Evolutionary conservation across 345 rosid species (phyloP), one percentile per base, ranked within the genome.

Genomic region (Eucalyptus caleyi): DNA sequence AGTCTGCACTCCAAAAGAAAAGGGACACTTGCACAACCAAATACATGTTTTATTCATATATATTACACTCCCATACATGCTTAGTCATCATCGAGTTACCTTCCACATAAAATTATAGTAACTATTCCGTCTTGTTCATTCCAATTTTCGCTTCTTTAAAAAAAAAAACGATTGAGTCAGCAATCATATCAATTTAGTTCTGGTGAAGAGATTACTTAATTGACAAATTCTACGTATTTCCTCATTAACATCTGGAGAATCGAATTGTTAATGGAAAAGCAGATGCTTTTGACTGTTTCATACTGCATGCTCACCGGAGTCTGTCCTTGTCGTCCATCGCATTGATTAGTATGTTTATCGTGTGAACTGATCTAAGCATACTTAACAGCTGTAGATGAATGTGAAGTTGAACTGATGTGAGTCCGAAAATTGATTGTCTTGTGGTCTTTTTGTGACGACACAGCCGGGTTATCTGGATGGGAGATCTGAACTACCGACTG

Each of bases 401-500:
- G 11, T 30, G 59, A 50, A 47, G 34, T 86, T 50, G 60, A 86
- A 53, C 44, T 32, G 49, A 50, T 32, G 62, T 21, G 44, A 26
- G 44, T 40, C 45, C 24, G 27, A 53, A 40, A 87, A 19, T 87
- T 87, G 47, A 56, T 14, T 30, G n/a, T 86, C 51, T 56, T 16
- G 47, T 44, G 72, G 42, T 26, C 23, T 40, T 80, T 50, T 50
- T 88, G 60, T 51, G 59, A 45, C 86, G 83, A 37, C 83, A 92
- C 93, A 97, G 99, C 90, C 98, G 98, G 82, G 93, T 98, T 82
- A 91, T 97, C 90, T 98, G 99, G 99, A 94, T 98, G 62, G 99
- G 99, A 92, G 99, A 98, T 90, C 91, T 97, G 91, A 98, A 98
- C 89, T 97, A 98, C 62, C 93, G 99, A 88, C 93, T 97, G 23